Evolutionary conservation across 1,284 basidiomycete genomes (phyloP).

Genomic region (Puccinia triticina): DNA sequence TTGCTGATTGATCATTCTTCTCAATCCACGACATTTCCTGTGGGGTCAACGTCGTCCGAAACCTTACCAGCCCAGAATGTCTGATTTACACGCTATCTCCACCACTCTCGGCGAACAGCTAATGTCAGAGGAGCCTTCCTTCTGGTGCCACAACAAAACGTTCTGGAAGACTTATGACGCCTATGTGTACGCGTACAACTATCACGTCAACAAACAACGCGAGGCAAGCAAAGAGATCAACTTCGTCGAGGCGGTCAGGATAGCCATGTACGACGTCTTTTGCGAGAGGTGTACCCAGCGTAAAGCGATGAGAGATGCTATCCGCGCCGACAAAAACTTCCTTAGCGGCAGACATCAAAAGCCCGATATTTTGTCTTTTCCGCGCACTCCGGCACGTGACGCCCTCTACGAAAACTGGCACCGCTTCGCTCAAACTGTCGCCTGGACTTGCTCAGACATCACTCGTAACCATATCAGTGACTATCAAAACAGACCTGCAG

Average conservation of each 20-base stretch:
- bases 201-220: not conserved
- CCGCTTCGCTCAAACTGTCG: not conserved
- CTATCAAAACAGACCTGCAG: not conserved
- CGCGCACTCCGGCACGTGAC: not conserved
- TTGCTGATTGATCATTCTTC: not conserved
- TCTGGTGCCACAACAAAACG: not conserved
- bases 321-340: slow-evolving; percentile 1
- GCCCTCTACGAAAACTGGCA: slow-evolving; percentile 3
- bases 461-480: not conserved
- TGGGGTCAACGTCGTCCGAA: not conserved
- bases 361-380: not conserved
- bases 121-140: not conserved
- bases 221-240: not conserved
- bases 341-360: slow-evolving; percentile 8
- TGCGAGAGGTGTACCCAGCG: not conserved
- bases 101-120: not conserved
- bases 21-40: not conserved
- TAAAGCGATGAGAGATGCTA: slow-evolving; percentile 9
- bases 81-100: not conserved
- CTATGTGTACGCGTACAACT: not conserved
- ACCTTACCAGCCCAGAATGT: not conserved
- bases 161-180: slow-evolving; percentile 4
- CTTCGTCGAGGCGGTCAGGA: not conserved
- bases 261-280: slow-evolving; percentile 11
- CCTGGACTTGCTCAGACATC: not conserved